Evolutionary conservation across 1,139 yeast species (phyloP), one percentile per base, ranked within the genome.

Genomic region (Petasospora rhodanensis): DNA sequence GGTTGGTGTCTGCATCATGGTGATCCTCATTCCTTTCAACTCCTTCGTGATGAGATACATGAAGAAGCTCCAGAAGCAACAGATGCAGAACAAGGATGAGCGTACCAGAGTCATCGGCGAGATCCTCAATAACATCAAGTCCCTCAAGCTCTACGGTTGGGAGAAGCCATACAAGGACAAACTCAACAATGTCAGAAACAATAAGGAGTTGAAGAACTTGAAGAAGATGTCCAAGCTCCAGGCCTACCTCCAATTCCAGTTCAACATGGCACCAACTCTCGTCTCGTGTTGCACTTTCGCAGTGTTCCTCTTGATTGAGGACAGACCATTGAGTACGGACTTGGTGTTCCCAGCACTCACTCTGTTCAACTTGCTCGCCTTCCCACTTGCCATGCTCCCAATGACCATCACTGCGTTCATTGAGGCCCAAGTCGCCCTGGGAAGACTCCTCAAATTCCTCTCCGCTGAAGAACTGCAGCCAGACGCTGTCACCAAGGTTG

Each of bases 321-420:
- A 74, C 38, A 67, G 58, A 37, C 86, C 95, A 27, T 71, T 91
- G 52, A 73, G 93, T 2, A 86, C 96, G 10, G 97, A 91, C 50
- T 70, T 89, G 49, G 96, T 91, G 9, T 91, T 91, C 73, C 96
- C 99, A 11, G 95, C 97, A 2, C 69, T 91, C 45, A 73, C 96
- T 2, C 68, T 91, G 45, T 83, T 83, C 63, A 91, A 89, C 56
- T 66, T 91, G 54, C 70, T 91, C 41, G 72, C 82, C 3, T 91
- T 93, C 74, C 98, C 99, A 32, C 70, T 91, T 46, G 91, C 95
- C n/a, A 83, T 86, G 25, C 71, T 91, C 42, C 98, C 98, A 28
- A 85, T 79, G 76, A 93, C 91, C 14, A 76, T 91, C 43, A 80
- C 95, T 18, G 73, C 85, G 34, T 62, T 86, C 37, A 80, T 91